phyloP scores from a whole-genome alignment of 331 rosid species.

The Dryas integrifolia region DNA sequence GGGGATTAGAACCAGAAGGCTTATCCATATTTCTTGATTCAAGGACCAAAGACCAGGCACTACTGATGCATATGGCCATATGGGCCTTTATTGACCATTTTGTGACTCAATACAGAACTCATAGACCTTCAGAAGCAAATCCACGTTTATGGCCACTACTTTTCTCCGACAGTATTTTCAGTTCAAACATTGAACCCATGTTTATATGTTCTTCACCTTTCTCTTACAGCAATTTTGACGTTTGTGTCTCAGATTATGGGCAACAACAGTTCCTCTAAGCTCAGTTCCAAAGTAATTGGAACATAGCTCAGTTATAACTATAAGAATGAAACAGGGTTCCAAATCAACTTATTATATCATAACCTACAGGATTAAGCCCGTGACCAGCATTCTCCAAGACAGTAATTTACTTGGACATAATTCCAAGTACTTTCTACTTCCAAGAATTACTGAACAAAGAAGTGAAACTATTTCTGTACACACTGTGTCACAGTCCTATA shows the following conservation, averaged over 20 bases:
- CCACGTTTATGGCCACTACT: conserved; percentile 20
- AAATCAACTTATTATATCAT: background rate
- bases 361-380: no score
- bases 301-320: background rate
- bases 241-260: conserved; percentile 21
- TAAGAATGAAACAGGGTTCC: background rate
- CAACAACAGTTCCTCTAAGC: conserved; percentile 23
- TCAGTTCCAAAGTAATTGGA: conserved; percentile 22
- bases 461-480: no score
- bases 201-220: conserved; percentile 13
- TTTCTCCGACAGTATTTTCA: conserved; percentile 50
- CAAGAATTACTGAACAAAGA: no score
- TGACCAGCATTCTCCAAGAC: no score
- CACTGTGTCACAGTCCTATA: no score
- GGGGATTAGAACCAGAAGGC: conserved; percentile 3
- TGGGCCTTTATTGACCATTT: conserved; percentile 42
- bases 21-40: conserved; percentile 20
- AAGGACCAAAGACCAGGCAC: conserved; percentile 15
- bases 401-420: no score
- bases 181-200: conserved; percentile 33
- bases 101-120: conserved; percentile 34
- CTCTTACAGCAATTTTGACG: conserved; percentile 15
- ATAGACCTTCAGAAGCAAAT: conserved; percentile 16
- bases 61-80: background rate
- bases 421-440: no score